These are phyloP conservation scores for Podospora pseudopauciseta DNA, from an alignment of 495 filamentous ascomycete species.

Conservation along the genomic window DNA sequence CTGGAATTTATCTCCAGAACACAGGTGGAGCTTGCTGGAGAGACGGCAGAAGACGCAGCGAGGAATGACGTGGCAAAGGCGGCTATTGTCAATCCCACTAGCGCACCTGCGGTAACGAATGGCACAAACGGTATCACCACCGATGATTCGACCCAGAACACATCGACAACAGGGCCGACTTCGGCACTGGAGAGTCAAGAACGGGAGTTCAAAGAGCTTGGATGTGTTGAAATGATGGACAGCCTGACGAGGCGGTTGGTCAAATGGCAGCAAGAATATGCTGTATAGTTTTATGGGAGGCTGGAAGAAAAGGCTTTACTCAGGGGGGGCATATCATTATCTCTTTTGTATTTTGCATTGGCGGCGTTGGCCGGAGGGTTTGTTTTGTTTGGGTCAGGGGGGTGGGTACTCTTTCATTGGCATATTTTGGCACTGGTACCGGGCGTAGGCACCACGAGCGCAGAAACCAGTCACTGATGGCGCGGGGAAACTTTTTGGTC, in stretches of 20 bases:
- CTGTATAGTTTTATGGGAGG: slow-evolving; percentile 19
- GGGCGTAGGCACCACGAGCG: neutral
- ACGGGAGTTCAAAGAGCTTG: slow-evolving; percentile 61
- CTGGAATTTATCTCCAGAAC: slow-evolving; percentile 87
- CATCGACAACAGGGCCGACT: neutral
- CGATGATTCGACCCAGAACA: slow-evolving; percentile 8
- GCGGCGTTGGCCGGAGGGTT: neutral
- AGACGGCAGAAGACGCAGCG: slow-evolving; percentile 23
- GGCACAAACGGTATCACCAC: neutral
- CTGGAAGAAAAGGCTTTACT: neutral
- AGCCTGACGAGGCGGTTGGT: slow-evolving; percentile 68
- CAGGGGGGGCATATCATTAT: neutral
- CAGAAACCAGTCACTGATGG: neutral
- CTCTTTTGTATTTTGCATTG: neutral
- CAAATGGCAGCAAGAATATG: slow-evolving; percentile 69
- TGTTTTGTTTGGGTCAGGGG: neutral
- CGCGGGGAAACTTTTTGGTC: neutral
- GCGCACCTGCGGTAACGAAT: slow-evolving; percentile 6
- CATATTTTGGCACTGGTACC: neutral
- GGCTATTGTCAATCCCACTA: slow-evolving; percentile 5
- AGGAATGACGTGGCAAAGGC: slow-evolving; percentile 26
- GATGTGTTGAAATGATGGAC: slow-evolving; percentile 79
- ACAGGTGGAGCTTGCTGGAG: slow-evolving; percentile 80
- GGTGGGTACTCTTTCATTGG: neutral
- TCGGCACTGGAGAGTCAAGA: slow-evolving; percentile 24